These are phyloP conservation scores for Aspergillus udagawae DNA, from an alignment of 2,329 filamentous ascomycete genomes.

Conservation along the genomic window DNA sequence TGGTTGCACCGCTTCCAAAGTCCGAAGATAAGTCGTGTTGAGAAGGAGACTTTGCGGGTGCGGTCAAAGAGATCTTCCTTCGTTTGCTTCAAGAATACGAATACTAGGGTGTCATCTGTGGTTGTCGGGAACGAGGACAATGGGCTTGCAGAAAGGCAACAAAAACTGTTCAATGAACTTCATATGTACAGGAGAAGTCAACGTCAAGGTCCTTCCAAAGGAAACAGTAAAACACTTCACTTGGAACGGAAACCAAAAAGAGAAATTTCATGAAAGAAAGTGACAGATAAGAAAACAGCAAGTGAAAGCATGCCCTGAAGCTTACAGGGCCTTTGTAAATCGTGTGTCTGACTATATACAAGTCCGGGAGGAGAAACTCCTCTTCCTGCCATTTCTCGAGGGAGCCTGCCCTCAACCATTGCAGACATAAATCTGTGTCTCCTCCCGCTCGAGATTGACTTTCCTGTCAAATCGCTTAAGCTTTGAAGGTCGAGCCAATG, in stretches of 20 bases:
- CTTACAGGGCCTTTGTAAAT: not conserved
- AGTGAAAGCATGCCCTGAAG: not conserved
- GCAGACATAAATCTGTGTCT: not conserved
- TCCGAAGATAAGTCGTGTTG: too few species aligned
- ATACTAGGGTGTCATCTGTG: not conserved
- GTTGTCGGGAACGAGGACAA: not conserved
- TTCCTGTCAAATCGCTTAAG: not conserved
- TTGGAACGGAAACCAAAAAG: not conserved
- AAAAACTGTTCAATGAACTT: not conserved
- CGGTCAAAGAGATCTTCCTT: too few species aligned
- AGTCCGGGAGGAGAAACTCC: not conserved
- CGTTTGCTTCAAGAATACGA: too few species aligned
- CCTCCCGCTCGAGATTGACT: not conserved
- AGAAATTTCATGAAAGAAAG: not conserved
- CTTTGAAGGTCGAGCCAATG: slow-evolving; percentile 50
- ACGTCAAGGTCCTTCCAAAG: not conserved
- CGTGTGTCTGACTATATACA: not conserved
- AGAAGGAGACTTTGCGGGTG: too few species aligned
- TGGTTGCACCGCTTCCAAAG: too few species aligned
- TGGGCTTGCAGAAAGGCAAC: not conserved
- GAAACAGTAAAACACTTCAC: not conserved
- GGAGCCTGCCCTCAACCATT: not conserved
- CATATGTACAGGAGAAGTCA: not conserved
- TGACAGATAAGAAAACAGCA: not conserved
- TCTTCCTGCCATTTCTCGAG: not conserved